Base-by-base conservation (phyloP, 2,329 filamentous ascomycete genomes). In the Aplosporella prunicola region DNA sequence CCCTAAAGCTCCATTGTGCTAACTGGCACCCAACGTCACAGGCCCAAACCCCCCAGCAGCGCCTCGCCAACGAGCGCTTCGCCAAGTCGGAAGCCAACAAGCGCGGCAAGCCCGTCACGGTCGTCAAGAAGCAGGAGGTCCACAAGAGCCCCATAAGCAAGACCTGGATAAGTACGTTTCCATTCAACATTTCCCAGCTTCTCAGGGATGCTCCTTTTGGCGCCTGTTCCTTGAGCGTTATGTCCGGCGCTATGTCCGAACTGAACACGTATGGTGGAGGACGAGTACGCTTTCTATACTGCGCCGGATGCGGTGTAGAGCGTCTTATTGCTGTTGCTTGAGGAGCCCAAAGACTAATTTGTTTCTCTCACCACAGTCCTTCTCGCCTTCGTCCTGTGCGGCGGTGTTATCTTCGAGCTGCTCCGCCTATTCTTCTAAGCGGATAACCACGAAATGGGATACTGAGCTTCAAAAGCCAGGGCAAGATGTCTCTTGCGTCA, bases 31-130 rank as follows among this genome's bases (percentile, higher is more conserved):
- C 3, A 9, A 29, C 30, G 9, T n/a, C 30, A 18, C 27, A 87
- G 82, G 82, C 78, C 50, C 83, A 89, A 79, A 91, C 84, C 49
- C 83, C 80, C 50, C 75, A 85, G 62, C 85, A 91, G 69, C 80
- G 84, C 60, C 77, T 77, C 55, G 78, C 80, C 45, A 91, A 91
- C 67, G 75, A 75, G 55, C 81, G 82, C 63, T 93, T 85, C 63
- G 78, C 72, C 48, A 80, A 80, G 58, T 71, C 74, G 37, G 78
- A 89, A 58, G 77, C 82, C 56, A 66, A 69, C 43, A 82, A 79
- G 56, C 81, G 82, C 60, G 84, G 84, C 63, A 86, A 84, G 66
- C 61, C 64, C 3, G 49, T 66, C 45, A 47, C 51, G 16, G 52
- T 56, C 7, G 50, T 62, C 34, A 67, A 69, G 52, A 75, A 76